Conservation (phyloP, 345 rosid species). For the Anastatica hierochuntica region DNA sequence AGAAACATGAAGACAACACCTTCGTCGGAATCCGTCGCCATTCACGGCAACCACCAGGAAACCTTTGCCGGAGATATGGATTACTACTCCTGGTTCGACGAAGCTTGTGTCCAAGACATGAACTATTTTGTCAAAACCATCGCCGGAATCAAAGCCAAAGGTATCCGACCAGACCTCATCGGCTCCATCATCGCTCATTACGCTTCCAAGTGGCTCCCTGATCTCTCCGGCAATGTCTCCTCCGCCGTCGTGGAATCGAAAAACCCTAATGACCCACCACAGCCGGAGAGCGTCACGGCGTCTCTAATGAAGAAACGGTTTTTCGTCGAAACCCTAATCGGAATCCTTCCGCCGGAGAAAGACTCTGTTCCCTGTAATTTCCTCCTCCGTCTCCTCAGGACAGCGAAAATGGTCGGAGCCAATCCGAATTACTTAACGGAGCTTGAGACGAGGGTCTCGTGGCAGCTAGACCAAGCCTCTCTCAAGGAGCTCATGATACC, state of each 20-base stretch:
- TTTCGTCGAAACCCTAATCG: slow-evolving; percentile 64
- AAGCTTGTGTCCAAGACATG: slow-evolving; percentile 80
- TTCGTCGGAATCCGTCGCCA: neutral
- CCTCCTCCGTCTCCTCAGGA: slow-evolving; percentile 73
- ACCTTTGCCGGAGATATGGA: slow-evolving; percentile 18
- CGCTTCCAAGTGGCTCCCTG: slow-evolving; percentile 89
- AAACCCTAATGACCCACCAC: neutral
- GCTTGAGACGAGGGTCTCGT: slow-evolving; percentile 66
- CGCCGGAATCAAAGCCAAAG: slow-evolving; percentile 69
- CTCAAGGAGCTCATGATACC: slow-evolving; percentile 88
- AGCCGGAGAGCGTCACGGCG: slow-evolving; percentile 46
- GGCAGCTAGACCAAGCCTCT: slow-evolving; percentile 86
- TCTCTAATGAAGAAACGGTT: slow-evolving; percentile 69
- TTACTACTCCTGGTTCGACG: slow-evolving; percentile 49
- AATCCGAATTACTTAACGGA: slow-evolving; percentile 46
- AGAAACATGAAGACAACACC: slow-evolving; percentile 46
- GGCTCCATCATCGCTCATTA: slow-evolving; percentile 85
- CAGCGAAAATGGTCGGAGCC: slow-evolving; percentile 69
- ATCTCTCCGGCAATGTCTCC: slow-evolving; percentile 41
- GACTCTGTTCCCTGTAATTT: slow-evolving; percentile 75
- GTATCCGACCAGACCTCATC: slow-evolving; percentile 68
- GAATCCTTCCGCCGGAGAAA: slow-evolving; percentile 77
- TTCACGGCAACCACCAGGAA: slow-evolving; percentile 18
- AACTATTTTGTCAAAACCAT: slow-evolving; percentile 82
- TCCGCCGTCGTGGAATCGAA: neutral